Conservation (phyloP, 2,329 filamentous ascomycete species). For the Periconia sp. region DNA sequence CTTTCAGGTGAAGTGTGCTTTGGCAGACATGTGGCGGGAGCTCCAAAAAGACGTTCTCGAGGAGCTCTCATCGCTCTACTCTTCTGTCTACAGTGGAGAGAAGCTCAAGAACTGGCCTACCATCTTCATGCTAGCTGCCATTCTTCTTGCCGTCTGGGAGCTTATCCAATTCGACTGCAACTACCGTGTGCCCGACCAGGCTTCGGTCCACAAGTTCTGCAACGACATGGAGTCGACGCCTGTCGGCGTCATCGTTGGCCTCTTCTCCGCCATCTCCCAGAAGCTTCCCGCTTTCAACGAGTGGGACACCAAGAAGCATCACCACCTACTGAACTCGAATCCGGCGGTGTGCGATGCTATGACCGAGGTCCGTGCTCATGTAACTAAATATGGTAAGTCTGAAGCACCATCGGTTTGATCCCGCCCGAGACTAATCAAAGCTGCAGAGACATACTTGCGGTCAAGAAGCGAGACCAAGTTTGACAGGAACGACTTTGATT, state of each 20-base stretch:
- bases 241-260: slow-evolving; percentile 92
- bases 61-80: slow-evolving; percentile 90
- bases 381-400: slow-evolving; percentile 87
- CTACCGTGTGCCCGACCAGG: slow-evolving; percentile 86
- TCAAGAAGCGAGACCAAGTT: slow-evolving; percentile 81
- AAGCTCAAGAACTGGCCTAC: slow-evolving; percentile 99
- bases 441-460: slow-evolving; percentile 82
- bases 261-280: slow-evolving; percentile 97
- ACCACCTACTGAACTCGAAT: slow-evolving; percentile 90
- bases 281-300: slow-evolving; percentile 92
- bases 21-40: slow-evolving; percentile 98
- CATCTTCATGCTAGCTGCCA: slow-evolving; percentile 95
- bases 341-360: slow-evolving; percentile 90
- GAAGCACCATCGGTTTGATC: slow-evolving; percentile 12
- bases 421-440: slow-evolving; percentile 49
- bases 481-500: slow-evolving; percentile 91
- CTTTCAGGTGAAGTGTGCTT: slow-evolving; percentile 97
- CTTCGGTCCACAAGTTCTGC: slow-evolving; percentile 92
- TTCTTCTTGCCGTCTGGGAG: slow-evolving; percentile 94
- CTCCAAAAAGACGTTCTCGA: slow-evolving; percentile 95
- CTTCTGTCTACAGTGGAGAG: slow-evolving; percentile 96
- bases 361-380: slow-evolving; percentile 92
- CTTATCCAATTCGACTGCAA: slow-evolving; percentile 99
- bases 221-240: slow-evolving; percentile 95
- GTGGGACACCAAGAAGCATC: slow-evolving; percentile 92